These are phyloP conservation scores for Iberis amara DNA, from an alignment of 441 rosid species.

Conservation along the genomic window DNA sequence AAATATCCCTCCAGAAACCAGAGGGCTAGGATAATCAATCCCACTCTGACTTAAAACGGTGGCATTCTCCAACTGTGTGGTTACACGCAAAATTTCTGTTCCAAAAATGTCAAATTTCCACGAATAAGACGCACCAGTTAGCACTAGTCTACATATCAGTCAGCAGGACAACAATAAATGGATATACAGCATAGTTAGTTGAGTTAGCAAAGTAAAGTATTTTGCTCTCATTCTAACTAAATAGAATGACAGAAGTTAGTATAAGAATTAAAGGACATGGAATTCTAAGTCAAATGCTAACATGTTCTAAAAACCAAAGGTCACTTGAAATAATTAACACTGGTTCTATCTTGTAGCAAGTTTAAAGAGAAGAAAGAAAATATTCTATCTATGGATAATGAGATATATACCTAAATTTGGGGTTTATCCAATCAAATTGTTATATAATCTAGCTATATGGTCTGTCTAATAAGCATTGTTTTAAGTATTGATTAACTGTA, in stretches of 20 bases:
- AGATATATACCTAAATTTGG: slow-evolving; percentile 13
- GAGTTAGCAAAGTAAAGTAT: slow-evolving; percentile 48
- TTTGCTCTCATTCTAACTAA: slow-evolving; percentile 35
- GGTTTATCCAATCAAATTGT: slow-evolving; percentile 4
- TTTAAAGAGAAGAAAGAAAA: not conserved
- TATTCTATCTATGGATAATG: not conserved
- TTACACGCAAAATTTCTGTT: slow-evolving; percentile 98
- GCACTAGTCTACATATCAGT: slow-evolving; percentile 73
- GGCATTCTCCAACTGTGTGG: slow-evolving; percentile 94
- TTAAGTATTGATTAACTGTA: slow-evolving; percentile 4
- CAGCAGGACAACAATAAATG: slow-evolving; percentile 58
- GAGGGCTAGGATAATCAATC: slow-evolving; percentile 91
- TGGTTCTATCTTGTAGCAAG: slow-evolving; percentile 6
- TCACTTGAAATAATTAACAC: not conserved
- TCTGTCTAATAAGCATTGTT: not conserved
- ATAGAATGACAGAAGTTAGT: slow-evolving; percentile 25
- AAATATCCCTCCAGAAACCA: slow-evolving; percentile 77
- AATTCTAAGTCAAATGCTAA: slow-evolving; percentile 11
- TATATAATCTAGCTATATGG: not conserved
- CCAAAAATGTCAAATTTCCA: slow-evolving; percentile 93
- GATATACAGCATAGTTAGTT: slow-evolving; percentile 50
- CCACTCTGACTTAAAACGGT: slow-evolving; percentile 94
- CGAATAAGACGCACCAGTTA: slow-evolving; percentile 90
- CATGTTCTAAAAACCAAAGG: not conserved
- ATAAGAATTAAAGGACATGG: not conserved